Base-by-base conservation (phyloP, 2,329 filamentous ascomycete species). In the Epichloe sibirici region DNA sequence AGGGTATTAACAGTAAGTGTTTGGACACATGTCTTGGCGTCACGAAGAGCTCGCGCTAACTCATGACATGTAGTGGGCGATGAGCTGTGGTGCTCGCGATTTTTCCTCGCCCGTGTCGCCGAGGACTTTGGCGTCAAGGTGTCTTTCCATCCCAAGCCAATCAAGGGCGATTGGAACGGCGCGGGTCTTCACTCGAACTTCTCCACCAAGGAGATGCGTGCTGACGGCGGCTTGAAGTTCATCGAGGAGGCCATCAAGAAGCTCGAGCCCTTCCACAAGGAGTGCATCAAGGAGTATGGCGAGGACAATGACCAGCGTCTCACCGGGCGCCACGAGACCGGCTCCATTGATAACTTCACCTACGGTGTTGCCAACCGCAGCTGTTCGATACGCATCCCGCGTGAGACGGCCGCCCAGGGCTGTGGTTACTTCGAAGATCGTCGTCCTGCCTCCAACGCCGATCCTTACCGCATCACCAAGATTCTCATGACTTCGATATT, bases 111-210 rank as follows among this genome's bases (percentile, higher is more conserved):
- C 79, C 87, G 90, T 60, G 87, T 97, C 56, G 88, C 91, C 51
- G 93, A 98, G 71, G 91, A 97, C 66, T 96, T 96, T 65, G 93
- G 91, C 65, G 90, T 86, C 71, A 90, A 90, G 81, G 90, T 97
- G 59, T 94, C 91, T 40, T 85, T 96, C 70, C 82, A 90, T 66
- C 93, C 93, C 68, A 98, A 98, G 83, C 91, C 91, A 60, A 90
- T 97, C 60, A 82, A 84, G 54, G 91, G 91, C 65, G 86, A 66
- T 9, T 97, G 93, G 91, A 97, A 97, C 78, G 93, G 91, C 65
- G 89, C 89, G 55, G 89, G 89, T 71, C 84, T 95, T 49, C 90
- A 95, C 81, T 85, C 78, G 78, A 94, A 97, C 82, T 93, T 96
- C 70, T 95, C 88, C 46, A 91, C 88, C 64, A 81, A 85, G 70